Evolutionary conservation across 495 filamentous ascomycete species (phyloP), one percentile per base, ranked within the genome.

Genomic region (Trichoderma orchidacearum): DNA sequence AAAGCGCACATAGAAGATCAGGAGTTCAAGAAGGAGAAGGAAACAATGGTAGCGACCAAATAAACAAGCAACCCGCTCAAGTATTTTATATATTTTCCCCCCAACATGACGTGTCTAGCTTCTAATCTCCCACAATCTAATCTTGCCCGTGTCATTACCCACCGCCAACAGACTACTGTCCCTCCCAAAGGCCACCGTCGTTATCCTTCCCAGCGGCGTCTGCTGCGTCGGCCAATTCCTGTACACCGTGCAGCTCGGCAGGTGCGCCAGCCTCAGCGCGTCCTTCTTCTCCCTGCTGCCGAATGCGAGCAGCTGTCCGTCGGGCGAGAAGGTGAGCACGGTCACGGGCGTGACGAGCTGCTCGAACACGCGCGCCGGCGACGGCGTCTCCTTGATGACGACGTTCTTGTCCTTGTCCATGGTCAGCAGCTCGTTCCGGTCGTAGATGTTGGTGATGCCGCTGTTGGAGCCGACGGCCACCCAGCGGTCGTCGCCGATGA

Each of bases 151-250:
- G 66, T 98, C 91, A 66, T 92, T 96, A 27, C 79, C 92, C 23
- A 96, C 85, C 5, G 87, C 88, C 55, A 96, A 63, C 61, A 90
- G 72, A 62, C 86, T 80, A 30, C 81, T 85, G 53, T 73, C 70
- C 6, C 80, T 80, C n/a, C 78, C 81, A 62, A 91, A 90, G 18
- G 88, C 85, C 48, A 96, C 82, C 1, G 83, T 78, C 3, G 85
- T 87, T 54, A 97, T 83, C 30, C 89, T 77, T 0, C 94, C 94
- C 58, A 98, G 65, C 9, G 94, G 92, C 55, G 93, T 98, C 67
- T 84, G 81, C 35, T 80, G 79, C 36, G 93, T 98, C 21, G 93
- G 93, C 93, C 93, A 98, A 70, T 98, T 97, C 63, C 81, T 82
- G 75, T 93, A 98, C 15, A 96, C 90, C 2, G 90, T 94, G 66